Base-by-base conservation (phyloP, 1,284 basidiomycete species). In the Apiotrichum porosum region DNA sequence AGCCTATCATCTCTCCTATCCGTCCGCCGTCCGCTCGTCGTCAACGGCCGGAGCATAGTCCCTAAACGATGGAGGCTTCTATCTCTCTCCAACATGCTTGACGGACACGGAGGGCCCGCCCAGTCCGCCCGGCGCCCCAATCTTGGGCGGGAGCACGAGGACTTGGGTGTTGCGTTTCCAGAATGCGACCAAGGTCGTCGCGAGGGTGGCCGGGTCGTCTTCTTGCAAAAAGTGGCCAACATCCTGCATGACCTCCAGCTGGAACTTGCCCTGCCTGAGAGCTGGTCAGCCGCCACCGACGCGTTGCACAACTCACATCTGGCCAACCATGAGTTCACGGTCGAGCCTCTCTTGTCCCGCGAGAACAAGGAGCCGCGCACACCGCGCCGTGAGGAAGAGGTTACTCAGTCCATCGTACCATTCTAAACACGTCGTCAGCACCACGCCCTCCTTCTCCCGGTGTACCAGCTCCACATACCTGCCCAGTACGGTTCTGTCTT, bases 161-260 rank as follows among this genome's bases (percentile, higher is more conserved):
- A 86, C 79, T 23, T 82, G 76, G 53, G 95, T 90, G 66, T 97
- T 95, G 40, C 93, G 76, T 62, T 79, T 80, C 90, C 91, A 97
- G 68, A 97, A 97, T 41, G 88, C 84, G 3, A 90, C 79, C 37
- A 97, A 66, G 24, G 87, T 82, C 51, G 85, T 81, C 0, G 92
- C 91, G 2, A 92, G 76, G 17, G 78, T 78, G 2, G 78, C 82
- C 0, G 93, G 93, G 59, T 92, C 83, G 63, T 97, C 93, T 85
- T 97, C 93, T 47, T 97, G 94, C 36, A 98, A 71, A 75, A 94
- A 87, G 66, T 98, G 94, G 0, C 94, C 94, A 0, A 90, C 89
- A 18, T 83, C 83, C 4, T 81, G 80, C 54, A 95, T 81, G 22
- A 97, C 90, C 19, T 82, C 83, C 61, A 97, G 80, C 73, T 97